Percentiles rank a stretch among this genome's conserved stretches.
Evolutionary conservation across 495 filamentous ascomycete species (phyloP).

Genomic region (Aspergillus baeticus): DNA sequence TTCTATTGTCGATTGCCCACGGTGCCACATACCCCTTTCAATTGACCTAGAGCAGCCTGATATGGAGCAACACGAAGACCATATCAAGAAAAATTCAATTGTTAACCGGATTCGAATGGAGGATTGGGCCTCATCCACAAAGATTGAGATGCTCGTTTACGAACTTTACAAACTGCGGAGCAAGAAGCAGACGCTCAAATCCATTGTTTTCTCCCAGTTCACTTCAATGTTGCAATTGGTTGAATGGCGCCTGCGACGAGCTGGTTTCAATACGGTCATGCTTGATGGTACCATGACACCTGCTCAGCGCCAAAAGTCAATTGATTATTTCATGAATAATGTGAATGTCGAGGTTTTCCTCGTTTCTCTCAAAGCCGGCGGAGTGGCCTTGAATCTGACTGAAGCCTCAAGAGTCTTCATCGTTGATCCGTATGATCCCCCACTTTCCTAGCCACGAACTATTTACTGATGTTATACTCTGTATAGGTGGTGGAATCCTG

Average conservation of each 20-base stretch:
- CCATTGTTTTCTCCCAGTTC: conserved; percentile 73
- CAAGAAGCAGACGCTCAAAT: conserved; percentile 89
- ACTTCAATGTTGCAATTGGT: conserved; percentile 75
- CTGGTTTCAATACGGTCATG: conserved; percentile 97
- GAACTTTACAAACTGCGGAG: conserved; percentile 85
- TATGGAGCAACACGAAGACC: conserved; percentile 80
- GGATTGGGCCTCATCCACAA: conserved; percentile 94
- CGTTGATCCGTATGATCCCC: conserved; percentile 77
- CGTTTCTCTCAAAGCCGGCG: conserved; percentile 91
- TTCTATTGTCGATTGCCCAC: conserved; percentile 75
- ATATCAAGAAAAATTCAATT: conserved; percentile 89
- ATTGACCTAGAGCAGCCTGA: conserved; percentile 94
- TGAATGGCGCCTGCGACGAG: conserved; percentile 91
- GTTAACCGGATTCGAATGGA: conserved; percentile 98
- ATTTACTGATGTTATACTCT: background rate
- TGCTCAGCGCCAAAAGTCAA: conserved; percentile 84
- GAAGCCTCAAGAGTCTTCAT: conserved; percentile 95
- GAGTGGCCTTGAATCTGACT: conserved; percentile 91
- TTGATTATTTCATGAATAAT: conserved; percentile 93
- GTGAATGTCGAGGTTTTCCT: conserved; percentile 90
- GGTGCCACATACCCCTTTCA: conserved; percentile 82
- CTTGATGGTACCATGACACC: conserved; percentile 95
- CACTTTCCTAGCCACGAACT: background rate
- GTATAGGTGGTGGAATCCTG: conserved; percentile 90
- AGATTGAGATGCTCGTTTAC: conserved; percentile 94